Base-by-base conservation (phyloP, 805 yeast genomes). In the Wickerhamiella kurtzmanii region DNA sequence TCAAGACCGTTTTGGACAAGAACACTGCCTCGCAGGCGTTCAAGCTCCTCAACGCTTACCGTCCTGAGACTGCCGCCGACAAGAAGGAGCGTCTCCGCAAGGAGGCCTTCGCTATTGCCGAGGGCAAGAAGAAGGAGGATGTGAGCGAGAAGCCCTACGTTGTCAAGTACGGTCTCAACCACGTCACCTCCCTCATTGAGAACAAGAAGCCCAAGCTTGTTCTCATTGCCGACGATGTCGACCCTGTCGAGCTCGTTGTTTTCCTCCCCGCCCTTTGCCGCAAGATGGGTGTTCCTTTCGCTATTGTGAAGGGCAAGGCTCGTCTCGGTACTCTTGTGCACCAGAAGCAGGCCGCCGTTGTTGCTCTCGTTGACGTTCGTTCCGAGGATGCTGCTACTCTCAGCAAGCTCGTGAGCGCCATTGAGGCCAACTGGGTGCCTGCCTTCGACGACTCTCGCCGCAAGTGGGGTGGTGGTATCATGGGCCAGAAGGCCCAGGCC, bases 401-500 rank as follows among this genome's bases (percentile, higher is more conserved):
- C 64, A 88, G 96, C 60, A 83, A 85, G 70, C 79, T 89, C 65
- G 77, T 92, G 60, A 82, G 96, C 50, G 82, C 97, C 65, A 78
- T 89, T 71, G 80, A 86, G 74, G 81, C 94, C 60, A 87, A 86
- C 92, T 89, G 82, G 74, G 70, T 72, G 63, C 95, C 84, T 68
- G 85, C 86, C 74, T 85, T 81, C 82, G 96, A 89, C 67, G 96
- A 92, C 63, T 66, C 77, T 68, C 89, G 94, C 80, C 87, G 85
- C 76, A 95, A 86, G 82, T 89, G 98, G 98, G 97, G 97, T 79
- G 98, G 98, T 79, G 98, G 98, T 79, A 68, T 86, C 72, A 75
- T 92, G 79, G 96, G 97, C 72, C 74, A 82, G 63, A 92, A 89
- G 78, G 86, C 96, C 65, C 77, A 76, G 65, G 92, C 80, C 66